Evolutionary conservation across 495 filamentous ascomycete species (phyloP).

Genomic region (Aspergillus homomorphus): DNA sequence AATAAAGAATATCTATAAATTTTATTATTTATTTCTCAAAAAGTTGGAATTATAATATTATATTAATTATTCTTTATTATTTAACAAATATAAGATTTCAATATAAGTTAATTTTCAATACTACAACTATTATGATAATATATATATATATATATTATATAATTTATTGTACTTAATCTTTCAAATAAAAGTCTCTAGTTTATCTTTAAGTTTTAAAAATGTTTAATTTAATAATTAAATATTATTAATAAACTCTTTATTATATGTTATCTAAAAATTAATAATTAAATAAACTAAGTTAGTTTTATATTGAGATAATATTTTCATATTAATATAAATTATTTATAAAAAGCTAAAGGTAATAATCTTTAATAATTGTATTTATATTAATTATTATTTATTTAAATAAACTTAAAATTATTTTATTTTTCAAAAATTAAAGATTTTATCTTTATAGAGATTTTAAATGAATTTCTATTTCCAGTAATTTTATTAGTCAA

Average conservation of each 20-base stretch:
- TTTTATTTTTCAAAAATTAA: slow-evolving; percentile 1
- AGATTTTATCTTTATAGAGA: slow-evolving; percentile 1
- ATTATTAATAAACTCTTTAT: neutral
- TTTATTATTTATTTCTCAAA: neutral
- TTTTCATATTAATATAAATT: neutral
- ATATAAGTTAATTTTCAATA: neutral
- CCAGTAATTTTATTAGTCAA: too few species aligned
- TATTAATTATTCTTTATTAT: neutral
- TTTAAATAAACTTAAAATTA: neutral
- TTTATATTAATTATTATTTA: neutral
- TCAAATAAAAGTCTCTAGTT: too few species aligned
- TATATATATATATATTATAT: slow-evolving; percentile 2
- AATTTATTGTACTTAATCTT: neutral
- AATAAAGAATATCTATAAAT: neutral
- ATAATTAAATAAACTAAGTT: neutral
- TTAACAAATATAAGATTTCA: neutral
- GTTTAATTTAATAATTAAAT: too few species aligned
- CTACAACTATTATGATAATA: neutral
- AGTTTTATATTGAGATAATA: neutral
- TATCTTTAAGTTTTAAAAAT: too few species aligned
- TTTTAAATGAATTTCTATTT: too few species aligned
- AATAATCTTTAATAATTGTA: too few species aligned
- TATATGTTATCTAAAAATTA: neutral
- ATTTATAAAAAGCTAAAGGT: neutral
- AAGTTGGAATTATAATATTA: neutral